phyloP scores from a whole-genome alignment of 2,329 filamentous ascomycete genomes.

The Dothistroma septosporum region DNA sequence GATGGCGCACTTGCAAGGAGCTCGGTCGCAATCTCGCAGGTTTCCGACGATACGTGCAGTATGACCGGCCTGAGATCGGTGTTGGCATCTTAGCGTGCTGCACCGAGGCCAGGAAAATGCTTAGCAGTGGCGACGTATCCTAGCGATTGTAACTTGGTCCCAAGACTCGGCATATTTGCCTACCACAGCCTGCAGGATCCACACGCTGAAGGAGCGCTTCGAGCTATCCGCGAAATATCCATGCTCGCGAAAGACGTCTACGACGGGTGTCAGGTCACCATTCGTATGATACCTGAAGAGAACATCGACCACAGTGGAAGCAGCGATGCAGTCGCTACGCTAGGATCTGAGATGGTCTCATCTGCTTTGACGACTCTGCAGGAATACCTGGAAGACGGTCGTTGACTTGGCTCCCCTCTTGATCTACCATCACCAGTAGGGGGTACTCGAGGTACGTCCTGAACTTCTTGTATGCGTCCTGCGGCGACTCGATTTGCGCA shows the following conservation, averaged over 20 bases:
- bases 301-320: conserved; percentile 6
- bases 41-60: conserved; percentile 10
- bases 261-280: conserved; percentile 18
- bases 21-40: conserved; percentile 11
- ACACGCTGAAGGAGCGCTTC: conserved; percentile 16
- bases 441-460: conserved; percentile 13
- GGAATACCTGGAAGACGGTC: conserved; percentile 18
- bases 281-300: conserved; percentile 14
- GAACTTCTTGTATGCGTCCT: conserved; percentile 13
- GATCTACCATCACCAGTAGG: conserved; percentile 16
- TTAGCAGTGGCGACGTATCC: conserved; percentile 18
- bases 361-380: conserved; percentile 10
- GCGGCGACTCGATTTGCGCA: conserved; percentile 10
- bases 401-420: conserved; percentile 19
- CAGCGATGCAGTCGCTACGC: conserved; percentile 9
- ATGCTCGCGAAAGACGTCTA: conserved; percentile 14
- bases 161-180: conserved; percentile 10
- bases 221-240: conserved; percentile 17
- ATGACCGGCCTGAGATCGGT: conserved; percentile 17
- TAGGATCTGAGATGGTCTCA: conserved; percentile 10
- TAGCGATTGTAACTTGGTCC: conserved; percentile 11
- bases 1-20: conserved; percentile 15
- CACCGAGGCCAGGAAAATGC: conserved; percentile 18
- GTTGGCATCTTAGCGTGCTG: conserved; percentile 10
- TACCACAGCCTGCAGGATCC: conserved; percentile 7